phyloP scores from a whole-genome alignment of 768 basidiomycete species.

The Cystobasidium tubakii region DNA sequence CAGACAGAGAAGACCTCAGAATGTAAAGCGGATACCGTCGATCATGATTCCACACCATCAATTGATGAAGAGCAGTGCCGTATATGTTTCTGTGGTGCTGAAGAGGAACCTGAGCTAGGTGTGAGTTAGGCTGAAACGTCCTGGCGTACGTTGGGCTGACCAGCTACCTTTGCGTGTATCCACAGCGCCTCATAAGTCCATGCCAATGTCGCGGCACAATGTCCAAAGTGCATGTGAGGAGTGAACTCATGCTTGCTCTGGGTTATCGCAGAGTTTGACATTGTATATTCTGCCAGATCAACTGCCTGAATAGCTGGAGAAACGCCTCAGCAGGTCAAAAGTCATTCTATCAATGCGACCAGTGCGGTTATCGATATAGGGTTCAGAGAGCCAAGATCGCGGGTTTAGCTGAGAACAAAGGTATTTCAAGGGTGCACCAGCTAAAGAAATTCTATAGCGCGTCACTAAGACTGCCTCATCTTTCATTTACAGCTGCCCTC shows the following conservation, averaged over 20 bases:
- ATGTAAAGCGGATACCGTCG: not conserved
- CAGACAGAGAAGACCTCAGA: not conserved
- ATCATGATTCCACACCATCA: not conserved
- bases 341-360: constrained; percentile 31
- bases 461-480: not conserved
- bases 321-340: not conserved
- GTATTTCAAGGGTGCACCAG: too few relatives aligned
- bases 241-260: not conserved
- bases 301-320: constrained; percentile 26
- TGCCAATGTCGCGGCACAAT: constrained; percentile 29
- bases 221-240: constrained; percentile 25
- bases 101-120: constrained; percentile 37
- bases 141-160: not conserved
- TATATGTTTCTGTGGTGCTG: constrained; percentile 40
- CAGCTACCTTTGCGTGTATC: not conserved
- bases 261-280: not conserved
- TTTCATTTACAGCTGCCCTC: constrained; percentile 2
- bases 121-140: not conserved
- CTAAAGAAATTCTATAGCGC: too few relatives aligned
- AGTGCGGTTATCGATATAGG: constrained; percentile 25
- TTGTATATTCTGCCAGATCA: not conserved
- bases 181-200: constrained; percentile 19
- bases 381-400: constrained; percentile 29
- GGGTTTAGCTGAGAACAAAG: constrained; percentile 30
- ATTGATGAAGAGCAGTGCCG: constrained; percentile 35